Evolutionary conservation across 345 rosid species (phyloP).

Genomic region (Arabis hirsuta): DNA sequence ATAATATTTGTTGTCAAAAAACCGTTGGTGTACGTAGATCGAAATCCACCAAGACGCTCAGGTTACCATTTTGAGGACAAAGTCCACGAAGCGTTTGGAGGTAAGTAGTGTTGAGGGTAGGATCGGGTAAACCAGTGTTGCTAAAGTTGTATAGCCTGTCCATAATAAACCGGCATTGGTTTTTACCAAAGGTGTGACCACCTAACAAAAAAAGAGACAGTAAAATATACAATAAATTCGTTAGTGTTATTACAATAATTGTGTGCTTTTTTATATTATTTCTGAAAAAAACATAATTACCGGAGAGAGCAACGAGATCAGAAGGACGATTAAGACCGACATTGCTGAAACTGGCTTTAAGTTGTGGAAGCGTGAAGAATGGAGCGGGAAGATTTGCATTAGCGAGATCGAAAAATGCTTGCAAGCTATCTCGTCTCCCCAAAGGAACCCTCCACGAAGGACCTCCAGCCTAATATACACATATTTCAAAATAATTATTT

Average conservation of each 20-base stretch:
- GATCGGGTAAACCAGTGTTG: conserved; percentile 45
- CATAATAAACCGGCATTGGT: conserved; percentile 52
- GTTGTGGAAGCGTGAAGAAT: conserved; percentile 16
- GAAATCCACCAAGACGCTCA: conserved; percentile 39
- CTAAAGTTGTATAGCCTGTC: conserved; percentile 57
- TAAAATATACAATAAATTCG: neutral
- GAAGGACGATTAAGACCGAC: conserved; percentile 25
- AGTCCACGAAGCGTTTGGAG: conserved; percentile 44
- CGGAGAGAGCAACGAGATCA: conserved; percentile 35
- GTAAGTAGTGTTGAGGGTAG: conserved; percentile 48
- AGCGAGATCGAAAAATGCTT: neutral
- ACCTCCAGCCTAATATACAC: conserved; percentile 19
- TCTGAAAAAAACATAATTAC: neutral
- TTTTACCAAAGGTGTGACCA: conserved; percentile 60
- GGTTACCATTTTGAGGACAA: conserved; percentile 54
- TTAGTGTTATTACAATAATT: neutral
- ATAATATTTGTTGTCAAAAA: conserved; percentile 66
- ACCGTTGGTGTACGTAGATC: conserved; percentile 55
- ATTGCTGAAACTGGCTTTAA: conserved; percentile 7
- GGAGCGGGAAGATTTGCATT: conserved; percentile 11
- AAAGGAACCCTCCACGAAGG: conserved; percentile 30
- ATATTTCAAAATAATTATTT: neutral
- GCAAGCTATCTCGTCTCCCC: conserved; percentile 25
- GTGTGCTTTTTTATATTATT: neutral
- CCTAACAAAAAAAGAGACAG: conserved; percentile 36